These are phyloP conservation scores for Podospora didyma DNA, from an alignment of 495 filamentous ascomycete genomes.

Conservation along the genomic window DNA sequence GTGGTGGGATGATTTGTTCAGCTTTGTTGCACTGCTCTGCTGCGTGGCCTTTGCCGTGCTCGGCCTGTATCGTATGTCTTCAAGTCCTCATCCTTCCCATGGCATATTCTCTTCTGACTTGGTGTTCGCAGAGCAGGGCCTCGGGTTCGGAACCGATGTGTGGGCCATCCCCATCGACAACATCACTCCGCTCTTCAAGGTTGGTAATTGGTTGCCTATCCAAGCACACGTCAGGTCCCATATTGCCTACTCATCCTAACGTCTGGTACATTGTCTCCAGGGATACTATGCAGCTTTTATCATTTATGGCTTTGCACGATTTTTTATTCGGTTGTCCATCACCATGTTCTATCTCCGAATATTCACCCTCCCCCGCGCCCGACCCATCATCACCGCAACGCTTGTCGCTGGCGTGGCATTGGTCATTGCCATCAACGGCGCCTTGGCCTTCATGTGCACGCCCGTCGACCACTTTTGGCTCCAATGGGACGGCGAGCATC, in stretches of 20 bases:
- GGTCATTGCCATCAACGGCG: constrained; percentile 12
- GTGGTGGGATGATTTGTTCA: constrained; percentile 16
- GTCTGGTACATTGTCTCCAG: not conserved
- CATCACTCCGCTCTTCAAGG: constrained; percentile 19
- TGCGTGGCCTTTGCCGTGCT: not conserved
- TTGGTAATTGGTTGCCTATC: not conserved
- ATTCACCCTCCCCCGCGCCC: constrained; percentile 14
- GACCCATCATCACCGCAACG: constrained; percentile 21
- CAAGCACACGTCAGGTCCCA: no score
- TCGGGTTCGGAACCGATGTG: constrained; percentile 32
- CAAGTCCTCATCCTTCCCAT: not conserved
- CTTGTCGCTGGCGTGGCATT: constrained; percentile 13
- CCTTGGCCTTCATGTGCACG: constrained; percentile 26
- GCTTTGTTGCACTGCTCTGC: constrained; percentile 3
- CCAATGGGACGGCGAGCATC: constrained; percentile 18
- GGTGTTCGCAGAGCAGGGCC: constrained; percentile 7
- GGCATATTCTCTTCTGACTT: not conserved
- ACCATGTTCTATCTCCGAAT: constrained; percentile 41
- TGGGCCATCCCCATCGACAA: constrained; percentile 24
- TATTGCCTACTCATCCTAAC: no score
- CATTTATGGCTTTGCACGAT: constrained; percentile 26
- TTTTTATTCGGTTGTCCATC: constrained; percentile 36
- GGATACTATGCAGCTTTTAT: constrained; percentile 18
- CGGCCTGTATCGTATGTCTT: not conserved
- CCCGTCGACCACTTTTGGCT: constrained; percentile 29